Percentiles rank a stretch among this genome's conserved stretches.
Conservation (phyloP, 163 green algal species). For the Chlorella variabilis region DNA sequence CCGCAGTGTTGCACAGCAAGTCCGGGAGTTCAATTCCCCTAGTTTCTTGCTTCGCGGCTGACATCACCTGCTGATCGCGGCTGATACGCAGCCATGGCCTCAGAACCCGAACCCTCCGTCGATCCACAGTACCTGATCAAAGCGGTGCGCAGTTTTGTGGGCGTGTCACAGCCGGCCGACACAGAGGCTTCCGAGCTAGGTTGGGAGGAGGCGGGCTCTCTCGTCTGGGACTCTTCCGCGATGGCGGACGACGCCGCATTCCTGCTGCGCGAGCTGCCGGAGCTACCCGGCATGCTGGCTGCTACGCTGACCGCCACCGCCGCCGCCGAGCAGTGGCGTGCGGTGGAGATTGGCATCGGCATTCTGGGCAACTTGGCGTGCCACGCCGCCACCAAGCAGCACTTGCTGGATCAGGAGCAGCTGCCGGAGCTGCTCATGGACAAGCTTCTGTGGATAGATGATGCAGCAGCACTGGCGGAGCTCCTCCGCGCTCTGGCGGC, state of each 20-base stretch:
- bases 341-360: constrained; percentile 25
- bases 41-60: too few relatives aligned
- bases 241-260: constrained; percentile 26
- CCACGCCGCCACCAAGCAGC: neutral
- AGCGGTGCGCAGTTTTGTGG: neutral
- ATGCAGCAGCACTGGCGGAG: constrained; percentile 15
- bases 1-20: too few relatives aligned
- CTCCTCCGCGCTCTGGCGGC: neutral
- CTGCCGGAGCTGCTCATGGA: constrained; percentile 16
- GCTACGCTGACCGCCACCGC: constrained; percentile 1
- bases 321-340: constrained; percentile 11
- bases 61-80: too few relatives aligned
- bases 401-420: neutral
- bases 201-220: constrained; percentile 15
- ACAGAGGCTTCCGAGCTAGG: neutral
- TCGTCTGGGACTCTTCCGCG: constrained; percentile 20
- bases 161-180: neutral
- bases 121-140: neutral
- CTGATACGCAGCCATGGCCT: neutral
- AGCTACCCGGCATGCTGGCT: constrained; percentile 13
- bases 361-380: constrained; percentile 29
- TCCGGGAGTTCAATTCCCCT: too few relatives aligned
- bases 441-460: constrained; percentile 23
- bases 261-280: constrained; percentile 3
- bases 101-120: neutral